Percentiles rank a stretch among this genome's conserved stretches.
Conservation (phyloP, 371 early-diverging fungal species). For the Mucor piriformis region DNA sequence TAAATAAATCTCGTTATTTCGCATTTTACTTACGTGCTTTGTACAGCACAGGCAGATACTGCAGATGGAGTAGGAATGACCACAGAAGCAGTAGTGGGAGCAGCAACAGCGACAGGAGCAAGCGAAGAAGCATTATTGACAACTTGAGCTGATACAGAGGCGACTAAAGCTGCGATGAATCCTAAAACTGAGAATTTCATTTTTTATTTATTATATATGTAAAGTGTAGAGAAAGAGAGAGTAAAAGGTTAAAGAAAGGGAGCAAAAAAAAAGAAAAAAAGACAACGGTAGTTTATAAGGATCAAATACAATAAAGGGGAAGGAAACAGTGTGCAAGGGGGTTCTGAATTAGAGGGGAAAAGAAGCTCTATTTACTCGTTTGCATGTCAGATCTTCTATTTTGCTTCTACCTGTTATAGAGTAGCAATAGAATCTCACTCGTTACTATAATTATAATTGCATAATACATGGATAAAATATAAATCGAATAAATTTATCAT, state of each 20-base stretch:
- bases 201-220: neutral
- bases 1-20: neutral
- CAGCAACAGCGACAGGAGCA: conserved; percentile 5
- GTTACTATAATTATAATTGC: conserved; percentile 4
- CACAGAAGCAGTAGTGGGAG: conserved; percentile 3
- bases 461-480: conserved; percentile 2
- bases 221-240: conserved; percentile 1
- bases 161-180: conserved; percentile 13
- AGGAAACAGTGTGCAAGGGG: conserved; percentile 8
- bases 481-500: neutral
- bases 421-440: conserved; percentile 3
- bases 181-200: conserved; percentile 22
- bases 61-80: conserved; percentile 5
- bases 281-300: conserved; percentile 9
- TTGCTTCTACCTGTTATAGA: conserved; percentile 5
- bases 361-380: conserved; percentile 1
- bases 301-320: conserved; percentile 6
- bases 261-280: conserved; percentile 12
- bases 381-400: conserved; percentile 18
- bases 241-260: conserved; percentile 14
- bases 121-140: neutral
- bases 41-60: conserved; percentile 21
- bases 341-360: conserved; percentile 6
- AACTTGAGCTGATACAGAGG: conserved; percentile 20
- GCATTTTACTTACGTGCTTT: conserved; percentile 25